Percentiles rank a stretch among this genome's conserved stretches.
Conservation (phyloP, 305 asterid species). For the Solanum hybrid region DNA sequence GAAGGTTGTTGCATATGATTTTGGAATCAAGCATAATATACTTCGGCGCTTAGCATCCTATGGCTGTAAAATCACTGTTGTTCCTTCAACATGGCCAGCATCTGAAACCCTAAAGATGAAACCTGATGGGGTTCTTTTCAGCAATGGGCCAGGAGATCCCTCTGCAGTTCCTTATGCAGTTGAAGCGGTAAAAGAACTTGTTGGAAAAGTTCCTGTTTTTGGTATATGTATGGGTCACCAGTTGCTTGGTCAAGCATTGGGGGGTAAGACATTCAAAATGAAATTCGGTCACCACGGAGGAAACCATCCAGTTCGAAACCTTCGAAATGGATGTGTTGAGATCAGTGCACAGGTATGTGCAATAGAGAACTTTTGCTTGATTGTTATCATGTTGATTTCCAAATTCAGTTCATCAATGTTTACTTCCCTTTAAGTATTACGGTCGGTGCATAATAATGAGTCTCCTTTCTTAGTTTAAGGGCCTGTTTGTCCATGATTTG, state of each 20-base stretch:
- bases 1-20: slow-evolving; percentile 93
- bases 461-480: background rate
- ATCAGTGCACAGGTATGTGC: slow-evolving; percentile 84
- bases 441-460: background rate
- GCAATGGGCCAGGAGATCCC: slow-evolving; percentile 99
- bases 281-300: slow-evolving; percentile 99
- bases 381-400: background rate
- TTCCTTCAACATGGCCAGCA: slow-evolving; percentile 88
- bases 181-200: slow-evolving; percentile 62
- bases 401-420: background rate
- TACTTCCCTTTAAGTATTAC: background rate
- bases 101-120: slow-evolving; percentile 76
- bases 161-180: slow-evolving; percentile 97
- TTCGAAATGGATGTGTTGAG: slow-evolving; percentile 71
- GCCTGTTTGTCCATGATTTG: background rate
- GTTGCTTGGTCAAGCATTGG: slow-evolving; percentile 93
- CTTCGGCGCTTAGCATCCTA: slow-evolving; percentile 85
- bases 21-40: slow-evolving; percentile 84
- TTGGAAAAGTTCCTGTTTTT: slow-evolving; percentile 79
- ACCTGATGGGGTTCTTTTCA: slow-evolving; percentile 87
- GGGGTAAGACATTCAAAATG: slow-evolving; percentile 95
- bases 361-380: background rate
- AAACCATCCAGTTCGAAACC: slow-evolving; percentile 88
- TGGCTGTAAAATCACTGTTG: slow-evolving; percentile 90
- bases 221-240: slow-evolving; percentile 99